These are phyloP conservation scores for Xylariaceae sp. DNA, from an alignment of 2,329 filamentous ascomycete species.

Conservation along the genomic window DNA sequence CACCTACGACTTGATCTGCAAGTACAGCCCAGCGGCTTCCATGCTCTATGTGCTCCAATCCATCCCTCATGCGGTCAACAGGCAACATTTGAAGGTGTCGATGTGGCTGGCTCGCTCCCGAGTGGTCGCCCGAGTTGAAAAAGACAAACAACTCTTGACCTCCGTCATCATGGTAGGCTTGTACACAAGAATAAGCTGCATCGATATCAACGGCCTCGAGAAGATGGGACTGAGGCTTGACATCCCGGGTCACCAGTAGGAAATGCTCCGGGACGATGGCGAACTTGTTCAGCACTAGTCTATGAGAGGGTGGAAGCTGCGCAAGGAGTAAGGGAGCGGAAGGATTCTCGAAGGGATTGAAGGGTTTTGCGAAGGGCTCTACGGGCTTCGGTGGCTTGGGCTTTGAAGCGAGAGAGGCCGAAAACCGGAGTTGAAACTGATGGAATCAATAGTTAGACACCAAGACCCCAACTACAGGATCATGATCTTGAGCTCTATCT, in stretches of 20 bases:
- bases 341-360: slow-evolving; percentile 63
- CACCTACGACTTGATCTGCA: slow-evolving; percentile 35
- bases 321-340: slow-evolving; percentile 49
- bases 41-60: slow-evolving; percentile 33
- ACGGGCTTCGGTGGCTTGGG: slow-evolving; percentile 46
- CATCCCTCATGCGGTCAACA: slow-evolving; percentile 56
- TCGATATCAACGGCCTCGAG: slow-evolving; percentile 57
- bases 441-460: slow-evolving; percentile 2
- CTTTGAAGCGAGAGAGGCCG: slow-evolving; percentile 62
- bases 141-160: slow-evolving; percentile 53
- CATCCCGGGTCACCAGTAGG: slow-evolving; percentile 61
- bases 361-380: slow-evolving; percentile 36
- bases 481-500: not conserved
- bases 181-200: slow-evolving; percentile 56
- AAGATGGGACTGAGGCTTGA: slow-evolving; percentile 59
- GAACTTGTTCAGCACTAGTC: slow-evolving; percentile 70
- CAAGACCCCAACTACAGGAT: not conserved
- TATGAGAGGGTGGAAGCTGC: slow-evolving; percentile 50
- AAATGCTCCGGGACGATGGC: slow-evolving; percentile 66
- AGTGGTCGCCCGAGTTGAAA: slow-evolving; percentile 65
- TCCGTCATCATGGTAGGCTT: slow-evolving; percentile 41
- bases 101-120: slow-evolving; percentile 67
- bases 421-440: slow-evolving; percentile 69
- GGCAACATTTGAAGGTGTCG: slow-evolving; percentile 68
- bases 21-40: slow-evolving; percentile 45